Conservation (phyloP, 768 basidiomycete genomes). For the Mrakia frigida region DNA sequence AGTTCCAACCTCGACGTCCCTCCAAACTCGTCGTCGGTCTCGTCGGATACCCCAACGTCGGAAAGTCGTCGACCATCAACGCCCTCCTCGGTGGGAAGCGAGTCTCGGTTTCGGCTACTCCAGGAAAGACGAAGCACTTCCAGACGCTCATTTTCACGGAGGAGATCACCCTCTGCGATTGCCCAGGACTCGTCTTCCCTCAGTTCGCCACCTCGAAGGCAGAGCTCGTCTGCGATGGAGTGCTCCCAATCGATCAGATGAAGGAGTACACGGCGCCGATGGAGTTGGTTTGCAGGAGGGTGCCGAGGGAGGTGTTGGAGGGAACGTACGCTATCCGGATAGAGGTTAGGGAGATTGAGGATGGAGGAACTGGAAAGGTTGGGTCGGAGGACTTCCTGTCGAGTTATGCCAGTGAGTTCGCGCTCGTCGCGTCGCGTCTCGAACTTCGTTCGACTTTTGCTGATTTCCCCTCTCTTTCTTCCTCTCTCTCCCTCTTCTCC, state of each 20-base stretch:
- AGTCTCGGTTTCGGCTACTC: conserved; percentile 96
- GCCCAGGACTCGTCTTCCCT: conserved; percentile 95
- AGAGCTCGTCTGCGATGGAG: conserved; percentile 91
- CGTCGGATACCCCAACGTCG: conserved; percentile 97
- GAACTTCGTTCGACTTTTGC: not conserved
- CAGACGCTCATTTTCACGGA: conserved; percentile 94
- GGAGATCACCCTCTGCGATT: conserved; percentile 83
- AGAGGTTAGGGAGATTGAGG: conserved; percentile 59
- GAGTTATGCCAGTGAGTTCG: conserved; percentile 82
- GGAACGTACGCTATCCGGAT: conserved; percentile 81
- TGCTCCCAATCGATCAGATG: conserved; percentile 95
- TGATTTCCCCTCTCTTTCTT: conserved; percentile 5
- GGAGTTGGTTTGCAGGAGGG: conserved; percentile 66
- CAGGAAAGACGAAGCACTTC: conserved; percentile 98
- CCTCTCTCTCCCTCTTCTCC: conserved; percentile 30
- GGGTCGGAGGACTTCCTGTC: conserved; percentile 76
- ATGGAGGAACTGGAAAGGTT: conserved; percentile 70
- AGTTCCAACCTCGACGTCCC: conserved; percentile 53
- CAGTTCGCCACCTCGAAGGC: conserved; percentile 97
- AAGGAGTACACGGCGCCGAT: conserved; percentile 84
- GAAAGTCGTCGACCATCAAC: conserved; percentile 97
- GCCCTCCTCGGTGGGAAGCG: conserved; percentile 92
- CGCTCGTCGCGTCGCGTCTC: not conserved
- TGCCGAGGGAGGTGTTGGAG: conserved; percentile 80
- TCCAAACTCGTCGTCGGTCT: conserved; percentile 73